phyloP scores from a whole-genome alignment of 176 grass and related monocot genomes.

The Otatea glauca region DNA sequence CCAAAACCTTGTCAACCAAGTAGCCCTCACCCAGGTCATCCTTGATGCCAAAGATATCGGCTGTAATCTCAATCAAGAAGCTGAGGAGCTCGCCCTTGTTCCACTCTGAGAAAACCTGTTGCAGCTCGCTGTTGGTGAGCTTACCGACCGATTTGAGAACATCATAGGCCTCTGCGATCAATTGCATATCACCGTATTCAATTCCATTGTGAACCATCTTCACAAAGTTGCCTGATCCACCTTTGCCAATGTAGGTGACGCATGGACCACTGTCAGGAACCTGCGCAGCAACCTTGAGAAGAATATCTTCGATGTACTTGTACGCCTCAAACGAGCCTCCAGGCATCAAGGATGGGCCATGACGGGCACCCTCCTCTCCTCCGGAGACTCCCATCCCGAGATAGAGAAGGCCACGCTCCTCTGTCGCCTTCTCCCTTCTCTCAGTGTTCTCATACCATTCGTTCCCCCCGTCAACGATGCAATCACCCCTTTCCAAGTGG shows the following conservation, averaged over 20 bases:
- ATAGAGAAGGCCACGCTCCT: conserved; percentile 70
- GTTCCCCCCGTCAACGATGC: conserved; percentile 80
- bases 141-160: conserved; percentile 80
- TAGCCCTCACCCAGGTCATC: conserved; percentile 70
- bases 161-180: conserved; percentile 80
- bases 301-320: conserved; percentile 70
- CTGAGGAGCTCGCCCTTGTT: conserved; percentile 90
- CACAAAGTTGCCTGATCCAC: conserved; percentile 82
- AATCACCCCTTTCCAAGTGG: conserved; percentile 75
- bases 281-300: conserved; percentile 75
- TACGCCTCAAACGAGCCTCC: conserved; percentile 73
- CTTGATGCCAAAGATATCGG: conserved; percentile 81
- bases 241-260: conserved; percentile 73
- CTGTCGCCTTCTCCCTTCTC: conserved; percentile 81
- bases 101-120: conserved; percentile 80
- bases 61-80: conserved; percentile 83
- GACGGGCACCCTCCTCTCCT: conserved; percentile 81
- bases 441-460: conserved; percentile 94
- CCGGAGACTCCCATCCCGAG: conserved; percentile 87
- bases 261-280: conserved; percentile 62
- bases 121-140: conserved; percentile 74
- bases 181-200: conserved; percentile 84
- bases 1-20: conserved; percentile 83
- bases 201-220: conserved; percentile 94
- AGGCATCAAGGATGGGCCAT: conserved; percentile 77